Percentiles rank a stretch among this genome's conserved stretches.
These are phyloP conservation scores for Sclerotinia sclerotiorum DNA, from an alignment of 2,329 filamentous ascomycete species.

Conservation along the genomic window DNA sequence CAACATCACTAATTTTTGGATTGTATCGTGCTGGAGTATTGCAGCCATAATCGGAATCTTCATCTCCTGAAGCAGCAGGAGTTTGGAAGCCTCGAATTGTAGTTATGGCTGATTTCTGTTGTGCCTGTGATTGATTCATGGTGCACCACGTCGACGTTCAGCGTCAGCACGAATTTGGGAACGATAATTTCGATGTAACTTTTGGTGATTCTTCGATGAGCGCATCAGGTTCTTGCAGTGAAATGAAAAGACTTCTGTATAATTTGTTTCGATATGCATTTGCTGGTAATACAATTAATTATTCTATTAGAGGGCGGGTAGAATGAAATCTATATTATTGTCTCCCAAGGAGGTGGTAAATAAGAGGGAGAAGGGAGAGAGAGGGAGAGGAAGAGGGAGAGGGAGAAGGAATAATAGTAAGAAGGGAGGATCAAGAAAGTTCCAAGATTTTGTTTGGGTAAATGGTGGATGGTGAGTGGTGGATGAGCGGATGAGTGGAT, in stretches of 20 bases:
- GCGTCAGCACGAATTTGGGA: slow-evolving; percentile 41
- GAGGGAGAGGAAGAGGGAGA: background rate
- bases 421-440: slow-evolving; percentile 13
- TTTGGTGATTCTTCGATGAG: slow-evolving; percentile 37
- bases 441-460: background rate
- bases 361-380: background rate
- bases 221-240: slow-evolving; percentile 37
- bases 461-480: background rate
- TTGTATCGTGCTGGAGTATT: slow-evolving; percentile 41
- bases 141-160: slow-evolving; percentile 41
- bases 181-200: slow-evolving; percentile 40
- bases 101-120: slow-evolving; percentile 35
- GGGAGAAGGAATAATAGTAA: background rate
- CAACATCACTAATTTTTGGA: slow-evolving; percentile 44
- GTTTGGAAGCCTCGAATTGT: slow-evolving; percentile 42
- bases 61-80: slow-evolving; percentile 50
- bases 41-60: slow-evolving; percentile 53
- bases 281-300: slow-evolving; percentile 27
- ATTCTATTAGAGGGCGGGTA: background rate
- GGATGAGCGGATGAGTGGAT: too few relatives aligned
- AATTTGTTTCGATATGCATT: slow-evolving; percentile 41
- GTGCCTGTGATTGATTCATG: slow-evolving; percentile 23
- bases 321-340: background rate
- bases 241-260: slow-evolving; percentile 29
- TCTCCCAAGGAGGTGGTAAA: slow-evolving; percentile 7